Evolutionary conservation across 192 early-diverging fungal genomes (phyloP).

Genomic region (Glomus cerebriforme): DNA sequence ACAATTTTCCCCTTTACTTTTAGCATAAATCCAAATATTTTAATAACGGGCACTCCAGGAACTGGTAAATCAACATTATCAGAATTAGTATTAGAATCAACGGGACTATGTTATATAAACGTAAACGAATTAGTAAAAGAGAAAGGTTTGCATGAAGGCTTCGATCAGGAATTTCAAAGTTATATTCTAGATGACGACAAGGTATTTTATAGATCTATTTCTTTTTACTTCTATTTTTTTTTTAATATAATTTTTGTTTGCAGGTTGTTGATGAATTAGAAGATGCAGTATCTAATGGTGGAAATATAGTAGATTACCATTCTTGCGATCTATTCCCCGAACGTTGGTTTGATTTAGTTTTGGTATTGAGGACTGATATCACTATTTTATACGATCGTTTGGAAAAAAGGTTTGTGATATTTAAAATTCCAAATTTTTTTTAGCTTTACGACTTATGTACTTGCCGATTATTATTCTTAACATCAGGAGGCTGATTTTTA

Average conservation of each 20-base stretch:
- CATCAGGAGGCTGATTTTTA: too few relatives aligned
- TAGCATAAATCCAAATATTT: constrained; percentile 66
- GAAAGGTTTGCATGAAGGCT: constrained; percentile 82
- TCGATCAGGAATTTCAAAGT: constrained; percentile 83
- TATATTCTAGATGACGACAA: constrained; percentile 93
- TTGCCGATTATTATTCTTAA: too few relatives aligned
- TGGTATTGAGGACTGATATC: constrained; percentile 85
- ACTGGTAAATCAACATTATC: constrained; percentile 81
- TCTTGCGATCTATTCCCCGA: constrained; percentile 96
- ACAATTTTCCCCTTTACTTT: background rate
- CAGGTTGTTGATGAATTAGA: constrained; percentile 93
- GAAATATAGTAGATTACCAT: constrained; percentile 92
- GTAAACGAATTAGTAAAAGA: constrained; percentile 89
- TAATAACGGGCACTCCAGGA: constrained; percentile 85
- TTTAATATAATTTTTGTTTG: background rate
- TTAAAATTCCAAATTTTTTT: too few relatives aligned
- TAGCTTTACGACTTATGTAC: too few relatives aligned
- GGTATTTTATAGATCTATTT: constrained; percentile 39
- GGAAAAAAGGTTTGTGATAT: constrained; percentile 58
- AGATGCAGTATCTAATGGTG: constrained; percentile 73
- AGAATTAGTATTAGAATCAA: constrained; percentile 77
- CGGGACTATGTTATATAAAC: constrained; percentile 76
- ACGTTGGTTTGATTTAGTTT: constrained; percentile 95
- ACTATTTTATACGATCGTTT: constrained; percentile 79
- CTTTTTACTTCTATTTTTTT: background rate